Evolutionary conservation across 176 grass and related monocot species (phyloP).

Genomic region (Phyllostachys edulis): DNA sequence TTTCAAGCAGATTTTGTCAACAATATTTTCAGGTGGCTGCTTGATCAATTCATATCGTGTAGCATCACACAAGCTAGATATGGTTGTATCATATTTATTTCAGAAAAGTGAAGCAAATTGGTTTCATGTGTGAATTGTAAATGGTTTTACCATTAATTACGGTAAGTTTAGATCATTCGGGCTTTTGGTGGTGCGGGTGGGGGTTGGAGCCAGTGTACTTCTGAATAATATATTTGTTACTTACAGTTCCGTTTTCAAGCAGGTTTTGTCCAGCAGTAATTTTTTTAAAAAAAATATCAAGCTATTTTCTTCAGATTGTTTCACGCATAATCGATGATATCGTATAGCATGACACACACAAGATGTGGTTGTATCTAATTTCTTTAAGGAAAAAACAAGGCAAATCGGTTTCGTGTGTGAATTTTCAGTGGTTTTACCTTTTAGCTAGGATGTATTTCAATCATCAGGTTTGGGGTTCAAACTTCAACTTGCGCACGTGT

Average conservation of each 20-base stretch:
- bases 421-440: not conserved
- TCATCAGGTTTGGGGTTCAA: not conserved
- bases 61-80: not conserved
- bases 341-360: not conserved
- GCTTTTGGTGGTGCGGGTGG: too few relatives aligned
- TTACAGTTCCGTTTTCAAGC: not conserved
- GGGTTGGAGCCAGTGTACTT: too few relatives aligned
- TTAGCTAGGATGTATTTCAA: not conserved
- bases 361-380: not conserved
- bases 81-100: not conserved
- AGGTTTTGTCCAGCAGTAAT: not conserved
- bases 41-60: not conserved
- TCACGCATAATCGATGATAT: not conserved
- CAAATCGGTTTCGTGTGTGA: not conserved
- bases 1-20: not conserved
- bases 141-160: not conserved
- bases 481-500: not conserved
- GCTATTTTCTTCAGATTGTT: not conserved
- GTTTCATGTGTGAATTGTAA: not conserved
- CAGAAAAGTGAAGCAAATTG: not conserved
- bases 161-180: not conserved
- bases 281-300: not conserved
- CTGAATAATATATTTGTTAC: too few relatives aligned
- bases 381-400: not conserved
- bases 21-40: not conserved